phyloP scores from a whole-genome alignment of 306 rosid genomes.

The Trifolium dubium region DNA sequence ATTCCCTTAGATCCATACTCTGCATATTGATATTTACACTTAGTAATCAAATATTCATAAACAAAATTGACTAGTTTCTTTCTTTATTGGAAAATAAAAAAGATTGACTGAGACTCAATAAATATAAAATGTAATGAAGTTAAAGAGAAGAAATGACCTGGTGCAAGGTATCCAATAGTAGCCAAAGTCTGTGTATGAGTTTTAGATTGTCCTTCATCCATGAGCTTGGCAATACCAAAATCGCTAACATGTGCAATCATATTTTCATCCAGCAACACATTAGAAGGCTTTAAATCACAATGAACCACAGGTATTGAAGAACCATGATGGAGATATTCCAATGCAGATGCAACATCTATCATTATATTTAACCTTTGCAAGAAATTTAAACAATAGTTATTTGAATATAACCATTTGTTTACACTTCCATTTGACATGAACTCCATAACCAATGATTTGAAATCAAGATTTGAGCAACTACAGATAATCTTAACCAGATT shows the following conservation, averaged over 20 bases:
- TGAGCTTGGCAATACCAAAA: constrained; percentile 46
- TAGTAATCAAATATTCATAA: not conserved
- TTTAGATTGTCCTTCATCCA: constrained; percentile 45
- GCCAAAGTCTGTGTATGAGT: constrained; percentile 46
- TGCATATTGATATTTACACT: not conserved
- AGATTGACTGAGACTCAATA: no score
- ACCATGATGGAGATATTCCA: constrained; percentile 54
- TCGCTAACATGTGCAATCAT: constrained; percentile 53
- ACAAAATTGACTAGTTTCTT: not conserved
- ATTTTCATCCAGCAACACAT: constrained; percentile 48
- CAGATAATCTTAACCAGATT: constrained; percentile 34
- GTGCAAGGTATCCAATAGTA: constrained; percentile 56
- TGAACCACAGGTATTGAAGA: constrained; percentile 39
- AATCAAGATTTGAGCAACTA: constrained; percentile 38
- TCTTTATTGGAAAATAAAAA: no score
- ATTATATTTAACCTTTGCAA: constrained; percentile 31
- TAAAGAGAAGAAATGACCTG: constrained; percentile 43
- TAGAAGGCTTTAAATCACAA: constrained; percentile 56
- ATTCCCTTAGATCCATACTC: constrained; percentile 4
- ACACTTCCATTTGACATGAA: constrained; percentile 35
- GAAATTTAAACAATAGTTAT: constrained; percentile 19
- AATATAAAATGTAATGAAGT: not conserved
- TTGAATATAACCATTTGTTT: constrained; percentile 38
- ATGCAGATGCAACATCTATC: constrained; percentile 43
- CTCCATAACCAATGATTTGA: constrained; percentile 40